phyloP scores from a whole-genome alignment of 345 rosid species.

The Syzygium aqueum region DNA sequence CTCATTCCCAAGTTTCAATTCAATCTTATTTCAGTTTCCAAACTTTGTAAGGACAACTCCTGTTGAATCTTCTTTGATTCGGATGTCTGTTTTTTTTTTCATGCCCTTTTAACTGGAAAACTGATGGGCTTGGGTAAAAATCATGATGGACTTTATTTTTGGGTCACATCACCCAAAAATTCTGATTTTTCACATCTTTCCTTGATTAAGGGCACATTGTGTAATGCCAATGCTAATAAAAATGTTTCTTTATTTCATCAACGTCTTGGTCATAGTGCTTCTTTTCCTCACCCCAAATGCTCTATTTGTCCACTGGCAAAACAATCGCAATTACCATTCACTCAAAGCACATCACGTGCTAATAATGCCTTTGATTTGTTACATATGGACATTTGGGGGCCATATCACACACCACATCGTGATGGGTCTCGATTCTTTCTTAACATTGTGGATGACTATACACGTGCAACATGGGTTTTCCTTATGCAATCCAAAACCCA shows the following conservation, averaged over 20 bases:
- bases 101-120: not conserved
- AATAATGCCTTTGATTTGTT: not conserved
- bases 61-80: not conserved
- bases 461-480: not conserved
- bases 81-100: not conserved
- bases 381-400: not conserved
- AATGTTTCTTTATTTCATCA: not conserved
- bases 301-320: not conserved
- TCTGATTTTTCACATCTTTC: no score
- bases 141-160: no score
- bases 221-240: no score
- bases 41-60: not conserved
- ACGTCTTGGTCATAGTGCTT: accelerated
- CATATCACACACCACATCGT: not conserved
- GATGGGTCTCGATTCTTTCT: not conserved
- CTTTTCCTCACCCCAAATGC: not conserved
- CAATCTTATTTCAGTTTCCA: not conserved
- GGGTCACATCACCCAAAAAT: no score
- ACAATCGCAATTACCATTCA: not conserved
- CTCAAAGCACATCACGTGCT: not conserved
- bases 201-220: no score
- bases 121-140: not conserved
- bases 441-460: not conserved
- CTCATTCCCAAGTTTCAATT: no score
- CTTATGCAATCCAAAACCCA: not conserved